These are phyloP conservation scores for Oropetium thomaeum DNA, from an alignment of 176 grass and related monocot species.

Conservation along the genomic window DNA sequence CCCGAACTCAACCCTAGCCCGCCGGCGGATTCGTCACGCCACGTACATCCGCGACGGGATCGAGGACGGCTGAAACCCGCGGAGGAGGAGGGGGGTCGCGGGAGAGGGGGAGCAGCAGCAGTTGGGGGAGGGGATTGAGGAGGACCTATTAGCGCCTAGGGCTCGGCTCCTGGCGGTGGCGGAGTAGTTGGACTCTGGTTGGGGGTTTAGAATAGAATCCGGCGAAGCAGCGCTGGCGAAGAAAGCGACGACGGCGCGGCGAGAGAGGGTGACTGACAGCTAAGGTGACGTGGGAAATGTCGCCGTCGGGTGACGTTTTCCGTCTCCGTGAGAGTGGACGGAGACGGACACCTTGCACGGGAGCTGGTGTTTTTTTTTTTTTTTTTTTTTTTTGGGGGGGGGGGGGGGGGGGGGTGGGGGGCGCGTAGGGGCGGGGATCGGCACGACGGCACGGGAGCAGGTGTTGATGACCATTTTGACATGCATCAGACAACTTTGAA, in stretches of 20 bases:
- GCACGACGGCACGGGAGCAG: too few species aligned
- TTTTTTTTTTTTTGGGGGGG: too few species aligned
- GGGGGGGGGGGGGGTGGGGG: too few species aligned
- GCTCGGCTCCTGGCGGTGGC: constrained; percentile 35
- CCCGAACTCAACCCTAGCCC: background rate
- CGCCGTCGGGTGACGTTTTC: background rate
- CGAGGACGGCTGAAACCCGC: background rate
- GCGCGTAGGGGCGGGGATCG: too few species aligned
- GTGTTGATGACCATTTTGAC: too few species aligned
- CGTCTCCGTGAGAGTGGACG: background rate
- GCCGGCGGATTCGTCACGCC: background rate
- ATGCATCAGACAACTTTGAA: too few species aligned
- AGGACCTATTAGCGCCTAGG: constrained; percentile 10
- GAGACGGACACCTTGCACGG: background rate
- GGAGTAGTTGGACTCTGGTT: background rate
- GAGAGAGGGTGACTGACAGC: background rate
- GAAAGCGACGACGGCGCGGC: background rate
- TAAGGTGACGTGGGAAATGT: background rate
- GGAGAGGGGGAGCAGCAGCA: background rate
- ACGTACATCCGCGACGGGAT: constrained; percentile 3
- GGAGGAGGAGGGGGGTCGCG: background rate
- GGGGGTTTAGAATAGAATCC: constrained; percentile 51
- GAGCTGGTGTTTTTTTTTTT: too few species aligned
- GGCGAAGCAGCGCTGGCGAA: background rate
- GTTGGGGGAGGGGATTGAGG: background rate